Percentiles rank a stretch among this genome's conserved stretches.
Conservation (phyloP, 2,329 filamentous ascomycete species). For the Penicillium crustosum region DNA sequence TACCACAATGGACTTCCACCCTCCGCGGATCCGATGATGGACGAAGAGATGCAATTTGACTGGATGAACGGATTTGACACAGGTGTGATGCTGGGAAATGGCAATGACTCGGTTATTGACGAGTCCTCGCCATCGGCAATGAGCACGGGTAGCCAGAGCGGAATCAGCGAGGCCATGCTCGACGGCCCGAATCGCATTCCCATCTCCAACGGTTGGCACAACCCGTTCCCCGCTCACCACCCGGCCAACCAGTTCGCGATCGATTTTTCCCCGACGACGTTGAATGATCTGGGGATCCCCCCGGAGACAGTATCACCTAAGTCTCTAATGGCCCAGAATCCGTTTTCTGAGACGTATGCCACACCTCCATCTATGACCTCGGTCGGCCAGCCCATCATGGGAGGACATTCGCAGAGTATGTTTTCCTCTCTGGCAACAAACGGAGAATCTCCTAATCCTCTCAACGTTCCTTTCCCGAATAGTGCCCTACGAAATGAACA, state of each 20-base stretch:
- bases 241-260: slow-evolving; percentile 68
- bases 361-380: slow-evolving; percentile 74
- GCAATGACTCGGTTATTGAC: slow-evolving; percentile 79
- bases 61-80: slow-evolving; percentile 83
- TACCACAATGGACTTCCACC: slow-evolving; percentile 55
- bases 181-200: slow-evolving; percentile 69
- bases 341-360: slow-evolving; percentile 70
- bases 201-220: slow-evolving; percentile 63
- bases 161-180: slow-evolving; percentile 77
- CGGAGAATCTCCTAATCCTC: slow-evolving; percentile 49
- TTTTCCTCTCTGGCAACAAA: slow-evolving; percentile 47
- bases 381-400: slow-evolving; percentile 70
- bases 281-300: slow-evolving; percentile 71
- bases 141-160: slow-evolving; percentile 87
- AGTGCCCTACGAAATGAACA: slow-evolving; percentile 63
- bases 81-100: slow-evolving; percentile 67
- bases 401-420: slow-evolving; percentile 58
- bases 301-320: slow-evolving; percentile 75
- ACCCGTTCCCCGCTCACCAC: slow-evolving; percentile 67
- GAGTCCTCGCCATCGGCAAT: slow-evolving; percentile 94
- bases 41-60: slow-evolving; percentile 73
- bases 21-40: slow-evolving; percentile 57
- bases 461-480: slow-evolving; percentile 53
- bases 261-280: slow-evolving; percentile 71
- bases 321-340: slow-evolving; percentile 67